Evolutionary conservation across 257 asterid genomes (phyloP), one percentile per base, ranked within the genome.

Genomic region (Solanum pinnatisectum): DNA sequence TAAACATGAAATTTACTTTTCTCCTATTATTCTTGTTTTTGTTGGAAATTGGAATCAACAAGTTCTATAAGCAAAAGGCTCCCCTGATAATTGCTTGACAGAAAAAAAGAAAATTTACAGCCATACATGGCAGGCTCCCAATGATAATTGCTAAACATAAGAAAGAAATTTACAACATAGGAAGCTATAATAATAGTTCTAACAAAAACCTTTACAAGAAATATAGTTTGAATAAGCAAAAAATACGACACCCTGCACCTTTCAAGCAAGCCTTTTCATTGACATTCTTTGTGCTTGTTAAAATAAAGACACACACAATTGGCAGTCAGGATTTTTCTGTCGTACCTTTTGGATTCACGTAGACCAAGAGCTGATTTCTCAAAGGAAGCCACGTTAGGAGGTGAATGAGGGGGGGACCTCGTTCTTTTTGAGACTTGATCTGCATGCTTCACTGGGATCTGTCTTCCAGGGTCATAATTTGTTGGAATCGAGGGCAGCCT

Each of bases 371-470:
- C 87, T 87, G 93, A 89, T 71, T 91, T 89, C 30, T 88, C 92
- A 5, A 81, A 52, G 63, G 93, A 89, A 88, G 87, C 91, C 81
- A 86, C 92, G 83, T 87, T 36, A 3, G 87, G 83, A 87, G 92
- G 84, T 63, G 92, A 90, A 78, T 56, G 87, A 88, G 94, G 90
- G 56, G 99, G 98, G 46, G 98, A 95, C 91, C 98, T 97, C 77
- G 94, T 91, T 91, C 96, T 90, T 89, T 94, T 97, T 70, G 94
- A 89, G 87, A 86, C 93, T 84, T 92, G 95, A 89, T 93, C 94
- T 22, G 87, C 91, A 91, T 90, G 88, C 90, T 89, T 92, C 86
- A 88, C 56, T 87, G 91, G 94, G 73, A 87, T 84, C 73, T 90
- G 93, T 86, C 92, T 90, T 86, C 89, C 93, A 87, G 92, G 87